These are phyloP conservation scores for Blastobotrys petasosporus DNA, from an alignment of 1,139 yeast genomes.

Conservation along the genomic window DNA sequence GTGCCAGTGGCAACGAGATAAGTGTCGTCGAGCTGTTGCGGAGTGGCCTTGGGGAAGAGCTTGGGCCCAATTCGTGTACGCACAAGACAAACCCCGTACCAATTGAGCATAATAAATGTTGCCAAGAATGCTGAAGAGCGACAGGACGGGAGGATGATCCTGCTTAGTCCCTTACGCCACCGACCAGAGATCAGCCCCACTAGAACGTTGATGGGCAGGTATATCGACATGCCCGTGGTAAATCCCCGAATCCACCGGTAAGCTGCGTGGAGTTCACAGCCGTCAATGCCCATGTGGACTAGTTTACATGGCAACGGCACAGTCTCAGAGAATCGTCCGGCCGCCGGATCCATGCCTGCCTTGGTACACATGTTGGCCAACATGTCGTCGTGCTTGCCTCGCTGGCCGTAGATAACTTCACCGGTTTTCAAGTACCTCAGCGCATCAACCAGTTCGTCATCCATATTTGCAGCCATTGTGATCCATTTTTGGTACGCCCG, in stretches of 20 bases:
- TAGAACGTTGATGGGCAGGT: slow-evolving; percentile 24
- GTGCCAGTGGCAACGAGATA: slow-evolving; percentile 37
- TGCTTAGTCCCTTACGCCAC: slow-evolving; percentile 13
- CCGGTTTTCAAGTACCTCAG: slow-evolving; percentile 31
- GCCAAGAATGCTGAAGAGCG: slow-evolving; percentile 40
- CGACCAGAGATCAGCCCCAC: slow-evolving; percentile 13
- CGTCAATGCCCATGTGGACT: slow-evolving; percentile 35
- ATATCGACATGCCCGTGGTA: slow-evolving; percentile 32
- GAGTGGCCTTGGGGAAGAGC: slow-evolving; percentile 26
- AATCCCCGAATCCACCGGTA: slow-evolving; percentile 37
- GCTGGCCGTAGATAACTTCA: slow-evolving; percentile 32
- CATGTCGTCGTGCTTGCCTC: slow-evolving; percentile 25
- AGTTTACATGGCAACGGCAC: slow-evolving; percentile 38
- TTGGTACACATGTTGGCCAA: slow-evolving; percentile 29
- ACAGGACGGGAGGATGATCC: slow-evolving; percentile 18
- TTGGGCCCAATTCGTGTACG: slow-evolving; percentile 35
- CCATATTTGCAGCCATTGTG: slow-evolving; percentile 40
- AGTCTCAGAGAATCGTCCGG: slow-evolving; percentile 29
- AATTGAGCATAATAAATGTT: slow-evolving; percentile 35
- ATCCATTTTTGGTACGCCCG: slow-evolving; percentile 40
- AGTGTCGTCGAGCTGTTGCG: slow-evolving; percentile 34
- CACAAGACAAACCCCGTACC: slow-evolving; percentile 40
- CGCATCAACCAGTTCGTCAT: slow-evolving; percentile 34
- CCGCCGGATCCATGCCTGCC: slow-evolving; percentile 27
- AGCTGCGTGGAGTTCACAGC: slow-evolving; percentile 38